Evolutionary conservation across 805 yeast genomes (phyloP).

Genomic region (Ogataea haglerorum): DNA sequence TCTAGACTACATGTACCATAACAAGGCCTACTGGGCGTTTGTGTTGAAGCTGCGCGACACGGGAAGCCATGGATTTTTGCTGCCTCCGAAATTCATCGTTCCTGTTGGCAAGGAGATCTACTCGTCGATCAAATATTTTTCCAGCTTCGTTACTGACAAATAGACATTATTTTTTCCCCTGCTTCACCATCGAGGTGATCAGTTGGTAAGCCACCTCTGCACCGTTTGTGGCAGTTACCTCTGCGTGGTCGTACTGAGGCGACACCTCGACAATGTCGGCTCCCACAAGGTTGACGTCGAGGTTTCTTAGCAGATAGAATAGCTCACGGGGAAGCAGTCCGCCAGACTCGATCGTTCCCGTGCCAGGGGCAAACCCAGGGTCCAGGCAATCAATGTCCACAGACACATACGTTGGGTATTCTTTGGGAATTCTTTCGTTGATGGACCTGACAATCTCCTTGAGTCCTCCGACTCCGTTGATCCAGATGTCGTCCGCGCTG

Average conservation of each 20-base stretch:
- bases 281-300: constrained; percentile 50
- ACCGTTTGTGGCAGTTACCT: constrained; percentile 64
- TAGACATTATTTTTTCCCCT: constrained; percentile 22
- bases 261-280: constrained; percentile 59
- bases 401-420: constrained; percentile 68
- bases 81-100: constrained; percentile 63
- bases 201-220: constrained; percentile 71
- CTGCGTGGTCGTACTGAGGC: constrained; percentile 63
- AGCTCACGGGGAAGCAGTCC: constrained; percentile 57
- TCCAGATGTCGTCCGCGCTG: constrained; percentile 71
- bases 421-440: constrained; percentile 51
- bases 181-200: constrained; percentile 71
- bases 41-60: constrained; percentile 79
- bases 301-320: constrained; percentile 42
- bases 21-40: constrained; percentile 79
- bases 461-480: constrained; percentile 53
- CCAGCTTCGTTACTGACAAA: constrained; percentile 39
- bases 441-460: constrained; percentile 48
- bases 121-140: constrained; percentile 65
- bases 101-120: constrained; percentile 79
- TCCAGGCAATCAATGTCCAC: constrained; percentile 71
- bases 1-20: constrained; percentile 80
- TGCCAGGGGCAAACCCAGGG: constrained; percentile 56
- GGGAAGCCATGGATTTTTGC: constrained; percentile 77
- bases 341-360: constrained; percentile 60